Evolutionary conservation across 176 grass and related monocot genomes (phyloP), one percentile per base, ranked within the genome.

Genomic region (Bromus sterilis): DNA sequence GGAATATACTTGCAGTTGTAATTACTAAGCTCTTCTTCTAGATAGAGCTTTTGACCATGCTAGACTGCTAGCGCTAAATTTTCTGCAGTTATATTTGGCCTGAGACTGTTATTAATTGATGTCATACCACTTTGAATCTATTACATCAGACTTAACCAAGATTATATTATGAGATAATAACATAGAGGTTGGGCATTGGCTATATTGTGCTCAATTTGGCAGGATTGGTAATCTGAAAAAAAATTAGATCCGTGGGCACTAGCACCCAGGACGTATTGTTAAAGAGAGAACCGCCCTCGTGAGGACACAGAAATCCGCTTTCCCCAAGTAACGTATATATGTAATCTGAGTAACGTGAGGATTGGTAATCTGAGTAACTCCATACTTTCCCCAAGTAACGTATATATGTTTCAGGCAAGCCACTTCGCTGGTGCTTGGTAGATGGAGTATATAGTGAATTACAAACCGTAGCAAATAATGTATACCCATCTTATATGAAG

Each of bases 1-100:
- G 46, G 18, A 30, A 63, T 63, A 18, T 63, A 32, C 60, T 63
- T 28, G 12, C 61, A 82, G 21, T 35, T 51, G 46, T 53, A 61
- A 31, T 11, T 21, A 34, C 49, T 70, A 70, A 53, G 20, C 2
- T 53, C 49, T 57, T 64, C 12, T 63, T 75, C 5, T 74, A 2
- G 21, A 7, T 86, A 66, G 35, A 81, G 9, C 33, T 29, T 66
- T 6, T 77, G 24, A 15, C 37, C 21, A 23, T 9, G 11, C 20
- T 67, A 29, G 21, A 30, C 16, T 9, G 16, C 34, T 69, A 48
- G 14, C 12, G 4, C 21, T 0, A 23, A 74, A 57, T 29, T 25
- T 37, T 44, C 5, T 16, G 10, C 37, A 65, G 34, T 78, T 78
- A 74, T 57, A 74, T 83, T 88, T 83, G 14, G 26, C 24, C n/a